Conservation (phyloP, 345 rosid genomes). For the Syzygium grande region DNA sequence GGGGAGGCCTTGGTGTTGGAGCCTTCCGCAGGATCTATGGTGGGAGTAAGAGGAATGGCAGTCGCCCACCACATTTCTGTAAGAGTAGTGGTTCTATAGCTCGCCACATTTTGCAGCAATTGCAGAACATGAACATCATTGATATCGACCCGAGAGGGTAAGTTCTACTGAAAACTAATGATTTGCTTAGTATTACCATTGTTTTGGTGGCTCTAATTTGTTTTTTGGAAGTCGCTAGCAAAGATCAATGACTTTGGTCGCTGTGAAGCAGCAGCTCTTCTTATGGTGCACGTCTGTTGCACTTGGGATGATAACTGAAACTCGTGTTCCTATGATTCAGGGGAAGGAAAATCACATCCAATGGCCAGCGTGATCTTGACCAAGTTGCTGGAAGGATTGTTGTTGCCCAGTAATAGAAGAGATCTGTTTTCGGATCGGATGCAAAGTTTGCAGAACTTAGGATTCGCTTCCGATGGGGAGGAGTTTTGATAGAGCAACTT, state of each 20-base stretch:
- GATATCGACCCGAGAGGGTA: slow-evolving; percentile 23
- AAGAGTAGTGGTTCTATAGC: slow-evolving; percentile 45
- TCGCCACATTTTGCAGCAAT: slow-evolving; percentile 43
- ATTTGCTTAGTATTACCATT: not conserved
- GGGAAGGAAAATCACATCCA: slow-evolving; percentile 42
- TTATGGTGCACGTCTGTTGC: not conserved
- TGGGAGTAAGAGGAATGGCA: slow-evolving; percentile 39
- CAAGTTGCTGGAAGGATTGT: slow-evolving; percentile 48
- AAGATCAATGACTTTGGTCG: not conserved
- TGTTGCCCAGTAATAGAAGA: slow-evolving; percentile 8
- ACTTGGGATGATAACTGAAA: not conserved
- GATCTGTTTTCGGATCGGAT: not conserved
- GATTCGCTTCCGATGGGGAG: not conserved
- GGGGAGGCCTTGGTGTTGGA: slow-evolving; percentile 48
- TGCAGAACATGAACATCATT: slow-evolving; percentile 28
- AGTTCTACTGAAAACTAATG: not conserved
- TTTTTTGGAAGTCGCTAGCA: not conserved
- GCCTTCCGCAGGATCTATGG: slow-evolving; percentile 37
- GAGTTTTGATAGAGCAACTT: not conserved
- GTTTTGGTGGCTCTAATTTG: not conserved
- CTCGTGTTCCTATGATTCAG: slow-evolving; percentile 9
- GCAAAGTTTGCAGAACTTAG: not conserved
- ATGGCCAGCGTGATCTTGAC: slow-evolving; percentile 43
- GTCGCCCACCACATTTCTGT: slow-evolving; percentile 36
- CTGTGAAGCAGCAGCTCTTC: not conserved